phyloP scores from a whole-genome alignment of 768 basidiomycete genomes.

The Boletus tylopilopsis region DNA sequence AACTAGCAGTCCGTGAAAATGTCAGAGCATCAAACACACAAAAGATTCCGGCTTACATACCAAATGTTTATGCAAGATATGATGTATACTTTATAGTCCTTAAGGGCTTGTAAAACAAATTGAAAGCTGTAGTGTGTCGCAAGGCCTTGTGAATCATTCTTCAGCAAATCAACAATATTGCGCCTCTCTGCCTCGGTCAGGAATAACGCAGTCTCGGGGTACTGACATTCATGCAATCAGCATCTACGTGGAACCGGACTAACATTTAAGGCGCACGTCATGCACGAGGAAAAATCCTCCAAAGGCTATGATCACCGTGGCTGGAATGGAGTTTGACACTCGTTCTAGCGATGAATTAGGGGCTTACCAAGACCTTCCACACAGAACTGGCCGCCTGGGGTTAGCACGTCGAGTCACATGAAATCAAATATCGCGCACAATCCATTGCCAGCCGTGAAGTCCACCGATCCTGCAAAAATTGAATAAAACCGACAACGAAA shows the following conservation, averaged over 20 bases:
- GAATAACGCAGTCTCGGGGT: background rate
- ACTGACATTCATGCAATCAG: background rate
- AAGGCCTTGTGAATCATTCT: background rate
- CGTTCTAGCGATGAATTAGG: background rate
- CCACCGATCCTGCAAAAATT: constrained; percentile 16
- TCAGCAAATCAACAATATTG: background rate
- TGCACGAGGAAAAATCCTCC: background rate
- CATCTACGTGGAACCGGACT: background rate
- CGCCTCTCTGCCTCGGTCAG: background rate
- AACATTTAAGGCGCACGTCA: background rate
- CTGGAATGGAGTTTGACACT: background rate
- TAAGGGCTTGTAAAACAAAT: constrained; percentile 18
- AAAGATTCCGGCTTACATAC: constrained; percentile 19
- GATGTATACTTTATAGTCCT: constrained; percentile 40
- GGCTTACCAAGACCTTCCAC: constrained; percentile 25
- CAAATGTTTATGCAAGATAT: constrained; percentile 39
- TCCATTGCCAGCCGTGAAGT: constrained; percentile 36
- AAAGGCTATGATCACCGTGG: background rate
- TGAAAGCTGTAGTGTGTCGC: background rate
- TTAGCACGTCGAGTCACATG: constrained; percentile 6
- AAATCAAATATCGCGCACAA: constrained; percentile 19
- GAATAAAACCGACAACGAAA: background rate
- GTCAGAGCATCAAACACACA: background rate
- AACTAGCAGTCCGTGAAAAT: constrained; percentile 17
- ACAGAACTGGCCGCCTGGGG: constrained; percentile 20